phyloP scores from a whole-genome alignment of 2,329 filamentous ascomycete species.

The Iodosphaeria phyllophila region DNA sequence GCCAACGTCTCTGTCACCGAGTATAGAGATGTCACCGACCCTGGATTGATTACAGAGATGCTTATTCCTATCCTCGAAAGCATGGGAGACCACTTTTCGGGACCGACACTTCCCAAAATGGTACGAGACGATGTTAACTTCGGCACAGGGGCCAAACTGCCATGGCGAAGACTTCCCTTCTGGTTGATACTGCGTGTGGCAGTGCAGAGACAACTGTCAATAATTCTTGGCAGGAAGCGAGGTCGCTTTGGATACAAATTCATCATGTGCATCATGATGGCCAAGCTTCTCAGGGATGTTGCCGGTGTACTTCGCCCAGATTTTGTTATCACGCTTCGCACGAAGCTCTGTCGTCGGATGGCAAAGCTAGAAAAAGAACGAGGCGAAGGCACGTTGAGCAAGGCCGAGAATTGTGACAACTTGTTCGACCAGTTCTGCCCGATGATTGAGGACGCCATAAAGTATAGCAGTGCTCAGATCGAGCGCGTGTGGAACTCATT shows the following conservation, averaged over 20 bases:
- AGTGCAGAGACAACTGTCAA: constrained; percentile 29
- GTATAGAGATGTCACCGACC: constrained; percentile 34
- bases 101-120: constrained; percentile 29
- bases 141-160: constrained; percentile 21
- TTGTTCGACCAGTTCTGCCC: constrained; percentile 14
- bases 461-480: constrained; percentile 12
- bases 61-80: constrained; percentile 41
- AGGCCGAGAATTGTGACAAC: constrained; percentile 5
- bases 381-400: constrained; percentile 1
- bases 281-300: constrained; percentile 23
- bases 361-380: constrained; percentile 32
- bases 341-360: constrained; percentile 37
- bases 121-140: constrained; percentile 44
- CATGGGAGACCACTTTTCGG: constrained; percentile 20
- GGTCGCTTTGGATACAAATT: constrained; percentile 37
- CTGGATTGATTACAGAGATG: constrained; percentile 37
- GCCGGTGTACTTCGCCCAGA: constrained; percentile 13
- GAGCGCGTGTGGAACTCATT: constrained; percentile 18
- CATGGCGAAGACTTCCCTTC: constrained; percentile 43
- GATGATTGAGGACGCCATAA: constrained; percentile 12
- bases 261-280: constrained; percentile 28
- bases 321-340: constrained; percentile 18
- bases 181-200: constrained; percentile 45
- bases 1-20: constrained; percentile 29
- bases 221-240: constrained; percentile 16